phyloP scores from a whole-genome alignment of 805 yeast species.

The Metschnikowia lunata region DNA sequence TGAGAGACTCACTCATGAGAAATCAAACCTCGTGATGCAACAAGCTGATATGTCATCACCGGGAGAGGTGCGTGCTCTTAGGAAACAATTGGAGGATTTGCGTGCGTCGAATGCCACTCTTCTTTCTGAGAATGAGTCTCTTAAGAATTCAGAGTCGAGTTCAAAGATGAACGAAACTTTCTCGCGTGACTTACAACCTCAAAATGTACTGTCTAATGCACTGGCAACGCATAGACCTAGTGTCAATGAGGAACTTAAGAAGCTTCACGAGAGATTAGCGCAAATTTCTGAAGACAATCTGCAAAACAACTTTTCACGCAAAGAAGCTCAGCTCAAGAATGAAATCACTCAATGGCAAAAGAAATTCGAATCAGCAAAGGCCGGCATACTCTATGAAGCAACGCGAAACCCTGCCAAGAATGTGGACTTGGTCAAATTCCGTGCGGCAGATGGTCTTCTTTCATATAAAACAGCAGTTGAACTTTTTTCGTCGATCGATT shows the following conservation, averaged over 20 bases:
- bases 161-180: neutral
- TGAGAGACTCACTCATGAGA: slow-evolving; percentile 5
- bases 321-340: slow-evolving; percentile 19
- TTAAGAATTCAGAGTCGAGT: slow-evolving; percentile 21
- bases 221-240: slow-evolving; percentile 1
- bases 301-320: slow-evolving; percentile 2
- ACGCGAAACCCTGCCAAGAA: slow-evolving; percentile 19
- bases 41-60: slow-evolving; percentile 1
- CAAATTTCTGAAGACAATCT: slow-evolving; percentile 18
- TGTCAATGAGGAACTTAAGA: slow-evolving; percentile 20
- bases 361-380: slow-evolving; percentile 46
- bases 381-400: slow-evolving; percentile 23
- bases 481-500: slow-evolving; percentile 47
- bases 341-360: slow-evolving; percentile 47
- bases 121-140: slow-evolving; percentile 35
- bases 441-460: slow-evolving; percentile 42
- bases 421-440: slow-evolving; percentile 25
- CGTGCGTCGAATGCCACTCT: slow-evolving; percentile 31
- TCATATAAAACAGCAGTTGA: slow-evolving; percentile 42
- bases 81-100: slow-evolving; percentile 25
- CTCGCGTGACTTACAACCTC: neutral
- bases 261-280: slow-evolving; percentile 27
- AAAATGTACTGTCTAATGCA: neutral
- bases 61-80: slow-evolving; percentile 6
- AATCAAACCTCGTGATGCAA: slow-evolving; percentile 2